Evolutionary conservation across 2,329 filamentous ascomycete genomes (phyloP).

Genomic region (Lizonia empirigonia): DNA sequence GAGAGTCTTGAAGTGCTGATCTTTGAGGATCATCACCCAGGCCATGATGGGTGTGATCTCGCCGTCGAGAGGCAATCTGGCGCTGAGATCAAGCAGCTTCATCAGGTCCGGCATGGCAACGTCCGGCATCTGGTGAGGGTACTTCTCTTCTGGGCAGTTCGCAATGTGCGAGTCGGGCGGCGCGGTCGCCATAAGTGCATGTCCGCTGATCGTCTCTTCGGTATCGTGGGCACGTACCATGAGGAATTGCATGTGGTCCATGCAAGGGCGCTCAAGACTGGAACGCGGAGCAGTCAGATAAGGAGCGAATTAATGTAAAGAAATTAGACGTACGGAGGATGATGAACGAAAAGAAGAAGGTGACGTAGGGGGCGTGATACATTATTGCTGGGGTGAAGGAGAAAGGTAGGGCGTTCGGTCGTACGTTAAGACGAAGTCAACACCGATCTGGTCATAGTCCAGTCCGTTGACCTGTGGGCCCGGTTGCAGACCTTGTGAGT

Average conservation of each 20-base stretch:
- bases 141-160: constrained; percentile 60
- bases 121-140: constrained; percentile 78
- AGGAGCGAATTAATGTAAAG: constrained; percentile 27
- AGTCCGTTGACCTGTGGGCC: constrained; percentile 51
- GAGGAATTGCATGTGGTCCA: constrained; percentile 84
- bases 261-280: constrained; percentile 90
- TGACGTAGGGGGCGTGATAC: constrained; percentile 22
- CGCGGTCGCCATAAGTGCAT: constrained; percentile 91
- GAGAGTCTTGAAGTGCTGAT: constrained; percentile 65
- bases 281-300: constrained; percentile 38
- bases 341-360: constrained; percentile 25
- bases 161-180: constrained; percentile 72
- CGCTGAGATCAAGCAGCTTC: constrained; percentile 83
- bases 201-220: constrained; percentile 71
- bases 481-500: constrained; percentile 25
- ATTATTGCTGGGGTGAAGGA: constrained; percentile 50
- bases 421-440: constrained; percentile 92
- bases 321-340: constrained; percentile 33
- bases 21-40: constrained; percentile 76
- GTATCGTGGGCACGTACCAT: constrained; percentile 62
- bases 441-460: constrained; percentile 81
- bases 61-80: constrained; percentile 79
- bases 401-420: constrained; percentile 67
- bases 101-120: constrained; percentile 72
- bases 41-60: constrained; percentile 97